Evolutionary conservation across 2,329 filamentous ascomycete genomes (phyloP).

Genomic region (Trichoderma koningiopsis): DNA sequence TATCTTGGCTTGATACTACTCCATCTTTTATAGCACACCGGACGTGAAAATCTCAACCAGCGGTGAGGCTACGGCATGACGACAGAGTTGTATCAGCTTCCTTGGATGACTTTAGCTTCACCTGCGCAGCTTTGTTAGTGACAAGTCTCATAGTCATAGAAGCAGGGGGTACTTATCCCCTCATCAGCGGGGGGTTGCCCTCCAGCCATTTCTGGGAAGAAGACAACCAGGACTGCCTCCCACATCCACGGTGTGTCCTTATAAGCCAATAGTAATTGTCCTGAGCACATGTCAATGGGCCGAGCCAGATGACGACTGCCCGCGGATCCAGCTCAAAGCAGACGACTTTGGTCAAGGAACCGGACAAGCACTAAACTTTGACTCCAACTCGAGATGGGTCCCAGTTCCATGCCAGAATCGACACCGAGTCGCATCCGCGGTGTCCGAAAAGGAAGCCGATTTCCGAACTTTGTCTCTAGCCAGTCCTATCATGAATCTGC

Average conservation of each 20-base stretch:
- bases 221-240: constrained; percentile 52
- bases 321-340: constrained; percentile 1
- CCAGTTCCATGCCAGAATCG: constrained; percentile 47
- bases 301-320: constrained; percentile 22
- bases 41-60: background rate
- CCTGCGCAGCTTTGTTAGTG: constrained; percentile 36
- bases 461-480: constrained; percentile 2
- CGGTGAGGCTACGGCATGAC: background rate
- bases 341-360: constrained; percentile 33
- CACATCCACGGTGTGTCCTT: constrained; percentile 42
- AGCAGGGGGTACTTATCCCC: constrained; percentile 53
- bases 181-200: constrained; percentile 48
- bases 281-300: background rate
- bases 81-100: background rate
- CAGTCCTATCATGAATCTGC: constrained; percentile 14
- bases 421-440: background rate
- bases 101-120: constrained; percentile 1
- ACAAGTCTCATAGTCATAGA: constrained; percentile 22
- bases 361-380: constrained; percentile 92
- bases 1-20: background rate
- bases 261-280: constrained; percentile 30
- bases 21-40: background rate
- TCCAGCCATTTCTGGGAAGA: constrained; percentile 54
- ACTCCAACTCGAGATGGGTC: constrained; percentile 92
- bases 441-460: constrained; percentile 15